phyloP scores from a whole-genome alignment of 163 green algal genomes.

The Smithsoniella earleae region DNA sequence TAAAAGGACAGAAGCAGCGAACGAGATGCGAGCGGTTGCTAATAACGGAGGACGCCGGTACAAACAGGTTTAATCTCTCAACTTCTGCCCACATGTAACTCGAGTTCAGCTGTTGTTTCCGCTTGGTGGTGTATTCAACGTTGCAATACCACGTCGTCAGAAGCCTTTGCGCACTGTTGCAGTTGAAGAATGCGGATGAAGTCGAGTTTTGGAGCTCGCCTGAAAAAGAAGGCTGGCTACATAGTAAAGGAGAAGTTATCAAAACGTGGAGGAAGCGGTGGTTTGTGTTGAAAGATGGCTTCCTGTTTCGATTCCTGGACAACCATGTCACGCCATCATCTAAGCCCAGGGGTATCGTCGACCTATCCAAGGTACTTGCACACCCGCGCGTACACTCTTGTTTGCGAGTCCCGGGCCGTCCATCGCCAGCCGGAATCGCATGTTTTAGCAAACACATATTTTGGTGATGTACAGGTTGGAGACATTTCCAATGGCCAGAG shows the following conservation, averaged over 20 bases:
- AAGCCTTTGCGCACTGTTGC: too few relatives aligned
- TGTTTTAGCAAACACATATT: too few relatives aligned
- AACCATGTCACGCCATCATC: conserved; percentile 43
- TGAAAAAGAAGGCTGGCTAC: conserved; percentile 84
- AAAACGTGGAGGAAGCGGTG: conserved; percentile 82
- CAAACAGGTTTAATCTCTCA: not conserved
- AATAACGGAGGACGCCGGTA: conserved; percentile 29
- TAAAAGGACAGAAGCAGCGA: conserved; percentile 44
- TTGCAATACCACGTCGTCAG: too few relatives aligned
- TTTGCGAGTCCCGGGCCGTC: too few relatives aligned
- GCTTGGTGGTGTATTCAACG: too few relatives aligned
- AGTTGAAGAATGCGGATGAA: conserved; percentile 66
- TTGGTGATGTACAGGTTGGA: conserved; percentile 38
- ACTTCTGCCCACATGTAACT: too few relatives aligned
- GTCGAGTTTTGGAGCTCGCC: conserved; percentile 79
- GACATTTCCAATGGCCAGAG: conserved; percentile 56
- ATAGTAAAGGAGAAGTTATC: conserved; percentile 77
- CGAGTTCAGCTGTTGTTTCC: too few relatives aligned
- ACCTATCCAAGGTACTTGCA: conserved; percentile 73
- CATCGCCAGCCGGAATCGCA: too few relatives aligned
- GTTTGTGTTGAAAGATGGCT: conserved; percentile 90
- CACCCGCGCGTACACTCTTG: too few relatives aligned
- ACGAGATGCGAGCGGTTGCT: conserved; percentile 48
- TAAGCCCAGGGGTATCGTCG: conserved; percentile 78
- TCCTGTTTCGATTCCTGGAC: conserved; percentile 77